Percentiles rank a stretch among this genome's conserved stretches.
These are phyloP conservation scores for Coemansia sp. DNA, from an alignment of 371 early-diverging fungal genomes.

Conservation along the genomic window DNA sequence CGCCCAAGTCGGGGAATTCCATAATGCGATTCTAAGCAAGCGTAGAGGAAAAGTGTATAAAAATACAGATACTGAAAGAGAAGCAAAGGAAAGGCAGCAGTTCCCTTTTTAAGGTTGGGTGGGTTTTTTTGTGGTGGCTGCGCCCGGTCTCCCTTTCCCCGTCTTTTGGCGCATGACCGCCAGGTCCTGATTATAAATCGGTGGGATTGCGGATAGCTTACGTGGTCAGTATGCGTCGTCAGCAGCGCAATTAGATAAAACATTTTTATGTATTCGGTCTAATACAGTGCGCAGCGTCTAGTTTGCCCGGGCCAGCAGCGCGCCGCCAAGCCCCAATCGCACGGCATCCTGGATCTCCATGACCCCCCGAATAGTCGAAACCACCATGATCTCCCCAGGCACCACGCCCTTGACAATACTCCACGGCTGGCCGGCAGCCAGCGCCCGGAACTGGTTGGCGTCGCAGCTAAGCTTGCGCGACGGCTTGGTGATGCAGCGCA, in stretches of 20 bases:
- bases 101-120: too few relatives aligned
- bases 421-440: constrained; percentile 70
- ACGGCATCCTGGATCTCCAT: constrained; percentile 90
- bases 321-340: constrained; percentile 81
- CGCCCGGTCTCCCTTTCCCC: too few relatives aligned
- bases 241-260: too few relatives aligned
- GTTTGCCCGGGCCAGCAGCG: constrained; percentile 77
- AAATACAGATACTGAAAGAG: background rate
- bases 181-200: too few relatives aligned
- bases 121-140: too few relatives aligned
- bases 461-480: constrained; percentile 78
- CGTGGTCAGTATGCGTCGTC: too few relatives aligned
- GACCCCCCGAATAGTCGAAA: constrained; percentile 87
- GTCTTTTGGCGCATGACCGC: too few relatives aligned
- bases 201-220: too few relatives aligned
- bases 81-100: too few relatives aligned
- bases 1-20: constrained; percentile 34
- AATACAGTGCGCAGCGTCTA: too few relatives aligned
- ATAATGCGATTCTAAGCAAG: background rate
- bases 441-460: constrained; percentile 72
- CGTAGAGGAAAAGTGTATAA: background rate
- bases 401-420: constrained; percentile 76
- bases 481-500: constrained; percentile 80
- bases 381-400: constrained; percentile 89
- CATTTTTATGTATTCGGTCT: too few relatives aligned